These are phyloP conservation scores for Penicillium ochrochloron DNA, from an alignment of 495 filamentous ascomycete genomes.

Conservation along the genomic window DNA sequence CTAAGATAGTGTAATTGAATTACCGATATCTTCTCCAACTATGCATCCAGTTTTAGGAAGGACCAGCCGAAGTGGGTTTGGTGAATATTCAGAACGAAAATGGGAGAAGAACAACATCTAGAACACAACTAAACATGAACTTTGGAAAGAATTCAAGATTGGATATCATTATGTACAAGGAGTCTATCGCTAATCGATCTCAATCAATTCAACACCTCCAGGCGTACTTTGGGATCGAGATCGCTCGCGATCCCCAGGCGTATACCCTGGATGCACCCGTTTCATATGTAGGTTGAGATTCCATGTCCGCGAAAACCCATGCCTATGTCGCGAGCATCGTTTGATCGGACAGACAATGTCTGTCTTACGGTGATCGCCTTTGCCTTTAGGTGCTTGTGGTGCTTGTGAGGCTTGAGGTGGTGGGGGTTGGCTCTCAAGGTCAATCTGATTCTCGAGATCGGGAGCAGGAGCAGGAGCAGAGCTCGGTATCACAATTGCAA, in stretches of 20 bases:
- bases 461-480: not conserved
- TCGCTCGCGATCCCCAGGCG: slow-evolving; percentile 3
- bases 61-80: slow-evolving; percentile 16
- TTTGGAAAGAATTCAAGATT: not conserved
- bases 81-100: not conserved
- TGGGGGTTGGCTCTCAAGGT: not conserved
- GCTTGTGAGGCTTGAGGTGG: slow-evolving; percentile 1
- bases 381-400: slow-evolving; percentile 24
- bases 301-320: slow-evolving; percentile 46
- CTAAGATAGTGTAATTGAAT: slow-evolving; percentile 25
- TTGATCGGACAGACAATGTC: slow-evolving; percentile 42
- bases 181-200: slow-evolving; percentile 15
- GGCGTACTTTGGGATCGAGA: slow-evolving; percentile 13
- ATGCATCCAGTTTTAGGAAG: slow-evolving; percentile 7
- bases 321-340: slow-evolving; percentile 33
- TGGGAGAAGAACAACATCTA: not conserved
- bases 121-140: not conserved
- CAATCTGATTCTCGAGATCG: not conserved
- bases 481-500: not conserved
- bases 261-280: slow-evolving; percentile 36
- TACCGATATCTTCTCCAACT: slow-evolving; percentile 7
- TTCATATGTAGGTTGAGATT: slow-evolving; percentile 48
- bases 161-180: slow-evolving; percentile 9
- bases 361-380: slow-evolving; percentile 35
- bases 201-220: slow-evolving; percentile 8